Percentiles rank a stretch among this genome's conserved stretches.
Conservation (phyloP, 495 filamentous ascomycete species). For the Annulohypoxylon stygium region DNA sequence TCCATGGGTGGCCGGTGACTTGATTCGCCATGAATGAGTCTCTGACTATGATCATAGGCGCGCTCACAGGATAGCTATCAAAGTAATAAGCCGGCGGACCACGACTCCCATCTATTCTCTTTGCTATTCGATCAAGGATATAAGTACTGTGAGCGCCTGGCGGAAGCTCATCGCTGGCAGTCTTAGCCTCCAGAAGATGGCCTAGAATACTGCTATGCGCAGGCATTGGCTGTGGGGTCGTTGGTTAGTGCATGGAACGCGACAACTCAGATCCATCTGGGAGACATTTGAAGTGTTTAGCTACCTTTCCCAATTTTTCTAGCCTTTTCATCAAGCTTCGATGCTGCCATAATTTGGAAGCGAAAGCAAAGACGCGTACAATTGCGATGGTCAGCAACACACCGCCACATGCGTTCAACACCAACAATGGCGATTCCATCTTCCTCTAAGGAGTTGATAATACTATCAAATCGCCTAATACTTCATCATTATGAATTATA, state of each 20-base stretch:
- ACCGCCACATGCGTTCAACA: conserved; percentile 39
- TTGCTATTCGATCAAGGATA: conserved; percentile 38
- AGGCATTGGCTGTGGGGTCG: conserved; percentile 42
- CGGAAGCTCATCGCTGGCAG: conserved; percentile 45
- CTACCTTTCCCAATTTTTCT: conserved; percentile 44
- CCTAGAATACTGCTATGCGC: conserved; percentile 46
- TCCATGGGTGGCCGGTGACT: conserved; percentile 41
- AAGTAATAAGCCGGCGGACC: conserved; percentile 47
- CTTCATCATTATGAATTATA: background rate
- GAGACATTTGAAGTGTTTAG: background rate
- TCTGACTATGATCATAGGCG: conserved; percentile 42
- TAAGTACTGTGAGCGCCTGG: conserved; percentile 40
- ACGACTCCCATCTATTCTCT: conserved; percentile 26
- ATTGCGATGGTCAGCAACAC: conserved; percentile 26
- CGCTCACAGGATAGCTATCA: conserved; percentile 45
- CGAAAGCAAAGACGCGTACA: conserved; percentile 33
- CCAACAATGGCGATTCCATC: conserved; percentile 23
- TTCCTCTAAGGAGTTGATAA: background rate
- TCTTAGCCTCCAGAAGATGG: conserved; percentile 48
- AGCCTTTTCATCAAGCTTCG: conserved; percentile 39
- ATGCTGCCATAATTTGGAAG: conserved; percentile 35
- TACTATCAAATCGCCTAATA: background rate
- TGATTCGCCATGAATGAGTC: conserved; percentile 50
- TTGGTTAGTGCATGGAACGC: background rate
- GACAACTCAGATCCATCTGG: background rate